These are phyloP conservation scores for Phoma sp. DNA, from an alignment of 2,329 filamentous ascomycete species.

Conservation along the genomic window DNA sequence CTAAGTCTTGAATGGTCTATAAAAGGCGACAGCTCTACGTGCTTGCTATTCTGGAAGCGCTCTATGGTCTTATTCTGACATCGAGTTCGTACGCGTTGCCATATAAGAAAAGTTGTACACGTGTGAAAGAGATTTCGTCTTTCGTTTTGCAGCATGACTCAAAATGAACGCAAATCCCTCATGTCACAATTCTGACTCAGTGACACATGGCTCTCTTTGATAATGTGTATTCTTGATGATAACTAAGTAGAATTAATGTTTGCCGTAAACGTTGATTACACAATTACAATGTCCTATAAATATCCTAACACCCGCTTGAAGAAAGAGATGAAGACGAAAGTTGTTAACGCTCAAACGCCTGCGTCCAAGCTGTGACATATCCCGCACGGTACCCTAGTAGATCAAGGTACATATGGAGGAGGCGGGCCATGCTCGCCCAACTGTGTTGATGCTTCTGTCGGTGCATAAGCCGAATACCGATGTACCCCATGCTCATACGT, in stretches of 20 bases:
- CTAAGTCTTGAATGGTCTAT: not conserved
- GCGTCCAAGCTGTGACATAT: not conserved
- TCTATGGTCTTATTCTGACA: not conserved
- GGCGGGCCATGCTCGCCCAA: conserved; percentile 31
- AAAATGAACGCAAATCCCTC: too few relatives aligned
- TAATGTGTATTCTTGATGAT: too few relatives aligned
- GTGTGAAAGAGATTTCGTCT: too few relatives aligned
- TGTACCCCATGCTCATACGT: conserved; percentile 22
- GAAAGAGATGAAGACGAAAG: not conserved
- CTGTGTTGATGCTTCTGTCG: conserved; percentile 29
- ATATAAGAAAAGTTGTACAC: too few relatives aligned
- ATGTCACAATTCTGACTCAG: too few relatives aligned
- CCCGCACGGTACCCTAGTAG: too few relatives aligned
- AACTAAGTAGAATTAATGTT: not conserved
- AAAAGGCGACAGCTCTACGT: not conserved
- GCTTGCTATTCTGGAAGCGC: not conserved
- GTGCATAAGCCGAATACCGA: conserved; percentile 18
- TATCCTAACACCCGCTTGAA: not conserved
- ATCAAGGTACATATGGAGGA: conserved; percentile 24
- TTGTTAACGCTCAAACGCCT: not conserved
- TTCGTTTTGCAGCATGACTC: too few relatives aligned
- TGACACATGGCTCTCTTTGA: too few relatives aligned
- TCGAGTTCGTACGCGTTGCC: too few relatives aligned
- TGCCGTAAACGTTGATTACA: not conserved
- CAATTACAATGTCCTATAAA: not conserved